Evolutionary conservation across 805 yeast genomes (phyloP).

Genomic region (Saturnispora saitoi): DNA sequence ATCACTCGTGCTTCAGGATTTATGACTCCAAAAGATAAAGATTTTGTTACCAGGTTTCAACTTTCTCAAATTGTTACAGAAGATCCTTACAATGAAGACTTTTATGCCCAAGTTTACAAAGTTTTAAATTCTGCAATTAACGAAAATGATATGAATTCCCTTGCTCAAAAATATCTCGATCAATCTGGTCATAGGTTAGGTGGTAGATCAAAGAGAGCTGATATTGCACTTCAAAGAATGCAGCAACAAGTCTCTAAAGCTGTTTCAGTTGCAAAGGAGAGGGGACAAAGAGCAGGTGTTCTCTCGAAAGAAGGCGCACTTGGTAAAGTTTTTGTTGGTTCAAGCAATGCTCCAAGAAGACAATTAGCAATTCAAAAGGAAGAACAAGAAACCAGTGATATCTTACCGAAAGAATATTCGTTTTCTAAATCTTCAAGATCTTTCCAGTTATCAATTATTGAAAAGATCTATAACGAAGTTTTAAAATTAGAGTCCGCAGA

Average conservation of each 20-base stretch:
- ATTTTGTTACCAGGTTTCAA: conserved; percentile 89
- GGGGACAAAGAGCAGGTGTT: conserved; percentile 55
- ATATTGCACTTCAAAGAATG: conserved; percentile 91
- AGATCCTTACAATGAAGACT: conserved; percentile 95
- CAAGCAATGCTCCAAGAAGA: conserved; percentile 81
- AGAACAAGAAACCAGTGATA: conserved; percentile 17
- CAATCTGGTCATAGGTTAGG: conserved; percentile 88
- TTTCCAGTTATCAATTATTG: conserved; percentile 60
- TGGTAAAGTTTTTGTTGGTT: conserved; percentile 74
- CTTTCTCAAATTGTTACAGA: conserved; percentile 92
- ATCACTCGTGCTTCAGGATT: conserved; percentile 81
- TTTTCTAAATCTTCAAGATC: conserved; percentile 35
- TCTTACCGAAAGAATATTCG: conserved; percentile 26
- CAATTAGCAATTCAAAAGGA: conserved; percentile 53
- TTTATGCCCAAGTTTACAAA: conserved; percentile 87
- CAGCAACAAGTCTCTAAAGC: conserved; percentile 97
- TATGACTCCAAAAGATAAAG: conserved; percentile 96
- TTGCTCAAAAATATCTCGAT: conserved; percentile 86
- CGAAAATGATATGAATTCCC: conserved; percentile 57
- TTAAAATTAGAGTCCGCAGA: conserved; percentile 71
- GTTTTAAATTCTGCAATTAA: conserved; percentile 54
- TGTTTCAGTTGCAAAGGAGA: conserved; percentile 86
- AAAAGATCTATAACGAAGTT: conserved; percentile 67
- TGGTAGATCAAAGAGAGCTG: conserved; percentile 76
- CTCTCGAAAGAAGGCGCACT: conserved; percentile 73